Evolutionary conservation across 345 rosid genomes (phyloP).

Genomic region (Populus alba): DNA sequence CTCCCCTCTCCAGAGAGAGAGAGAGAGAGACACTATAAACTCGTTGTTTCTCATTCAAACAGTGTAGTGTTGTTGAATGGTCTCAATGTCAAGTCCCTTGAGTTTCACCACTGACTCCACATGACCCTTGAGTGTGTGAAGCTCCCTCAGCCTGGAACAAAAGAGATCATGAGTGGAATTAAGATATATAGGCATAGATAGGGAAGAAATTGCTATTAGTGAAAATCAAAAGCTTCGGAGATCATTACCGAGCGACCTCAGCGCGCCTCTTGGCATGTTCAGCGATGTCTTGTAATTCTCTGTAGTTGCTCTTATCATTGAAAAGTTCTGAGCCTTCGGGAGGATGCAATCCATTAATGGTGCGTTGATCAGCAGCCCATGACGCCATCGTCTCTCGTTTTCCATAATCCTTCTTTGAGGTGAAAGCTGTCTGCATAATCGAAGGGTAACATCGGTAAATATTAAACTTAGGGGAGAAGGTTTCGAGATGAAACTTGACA

Average conservation of each 20-base stretch:
- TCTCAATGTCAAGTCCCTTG: slow-evolving; percentile 84
- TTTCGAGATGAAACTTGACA: neutral
- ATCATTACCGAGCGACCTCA: slow-evolving; percentile 74
- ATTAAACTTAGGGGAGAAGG: neutral
- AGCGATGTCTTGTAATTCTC: slow-evolving; percentile 76
- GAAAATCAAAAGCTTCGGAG: neutral
- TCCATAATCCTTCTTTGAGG: slow-evolving; percentile 83
- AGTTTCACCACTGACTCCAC: slow-evolving; percentile 93
- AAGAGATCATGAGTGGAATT: neutral
- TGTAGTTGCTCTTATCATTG: slow-evolving; percentile 54
- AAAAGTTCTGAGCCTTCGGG: slow-evolving; percentile 48
- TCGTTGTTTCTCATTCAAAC: slow-evolving; percentile 39
- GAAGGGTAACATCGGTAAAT: neutral
- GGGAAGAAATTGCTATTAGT: neutral
- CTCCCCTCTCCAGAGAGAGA: neutral
- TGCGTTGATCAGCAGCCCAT: slow-evolving; percentile 87
- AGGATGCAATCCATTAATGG: slow-evolving; percentile 72
- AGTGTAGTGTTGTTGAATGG: slow-evolving; percentile 88
- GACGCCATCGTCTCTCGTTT: slow-evolving; percentile 83
- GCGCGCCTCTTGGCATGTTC: slow-evolving; percentile 92
- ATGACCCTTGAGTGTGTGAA: slow-evolving; percentile 86
- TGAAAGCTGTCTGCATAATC: slow-evolving; percentile 71
- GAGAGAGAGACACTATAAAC: neutral
- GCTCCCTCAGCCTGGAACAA: slow-evolving; percentile 68
- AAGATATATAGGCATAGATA: neutral